A percentile compares a stretch with the other conserved stretches of the same genome.
These are phyloP conservation scores for Phyllosticta paracitricarpa DNA, from an alignment of 2,329 filamentous ascomycete species.

Conservation along the genomic window DNA sequence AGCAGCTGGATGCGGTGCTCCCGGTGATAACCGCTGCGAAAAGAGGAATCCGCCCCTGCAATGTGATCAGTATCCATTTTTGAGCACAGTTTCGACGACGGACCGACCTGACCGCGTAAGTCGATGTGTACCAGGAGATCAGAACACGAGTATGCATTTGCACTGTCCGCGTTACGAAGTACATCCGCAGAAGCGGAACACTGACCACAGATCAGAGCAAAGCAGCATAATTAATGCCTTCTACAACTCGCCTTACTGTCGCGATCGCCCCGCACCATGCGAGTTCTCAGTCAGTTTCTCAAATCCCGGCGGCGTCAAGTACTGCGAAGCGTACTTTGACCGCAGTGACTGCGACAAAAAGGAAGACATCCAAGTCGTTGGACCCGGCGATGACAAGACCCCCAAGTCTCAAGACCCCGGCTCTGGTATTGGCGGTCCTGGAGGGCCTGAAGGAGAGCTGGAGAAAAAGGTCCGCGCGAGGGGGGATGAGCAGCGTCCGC, in stretches of 20 bases:
- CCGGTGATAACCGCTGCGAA: neutral
- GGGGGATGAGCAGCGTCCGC: neutral
- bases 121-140: neutral
- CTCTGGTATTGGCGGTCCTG: neutral
- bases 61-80: neutral
- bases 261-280: neutral
- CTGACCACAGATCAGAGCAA: neutral
- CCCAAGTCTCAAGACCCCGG: neutral
- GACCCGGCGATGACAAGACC: neutral
- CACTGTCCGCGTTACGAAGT: too few relatives aligned
- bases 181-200: too few relatives aligned
- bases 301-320: neutral
- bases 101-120: neutral
- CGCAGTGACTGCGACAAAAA: neutral
- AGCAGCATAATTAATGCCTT: neutral
- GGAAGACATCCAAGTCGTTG: neutral
- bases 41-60: neutral
- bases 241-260: neutral
- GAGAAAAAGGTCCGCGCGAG: neutral
- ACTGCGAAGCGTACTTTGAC: neutral
- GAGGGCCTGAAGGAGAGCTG: neutral
- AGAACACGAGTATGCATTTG: neutral
- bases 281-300: neutral
- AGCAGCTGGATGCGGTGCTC: neutral
- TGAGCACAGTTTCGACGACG: neutral